Conservation (phyloP, 805 yeast genomes). For the Yamadazyma laniorum region DNA sequence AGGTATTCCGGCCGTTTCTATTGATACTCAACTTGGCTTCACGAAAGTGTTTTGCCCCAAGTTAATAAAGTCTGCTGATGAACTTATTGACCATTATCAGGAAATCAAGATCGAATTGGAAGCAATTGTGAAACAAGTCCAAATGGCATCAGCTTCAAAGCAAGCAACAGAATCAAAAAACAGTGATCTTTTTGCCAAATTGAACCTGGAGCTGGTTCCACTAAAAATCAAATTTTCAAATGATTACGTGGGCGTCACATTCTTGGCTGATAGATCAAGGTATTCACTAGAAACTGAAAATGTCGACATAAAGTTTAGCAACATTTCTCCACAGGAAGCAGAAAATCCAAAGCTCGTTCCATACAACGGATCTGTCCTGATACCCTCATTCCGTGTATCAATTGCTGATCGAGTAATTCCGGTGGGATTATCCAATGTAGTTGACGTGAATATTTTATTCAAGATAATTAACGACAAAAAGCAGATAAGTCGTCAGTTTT, state of each 20-base stretch:
- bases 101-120: neutral
- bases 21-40: slow-evolving; percentile 25
- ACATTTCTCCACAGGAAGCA: slow-evolving; percentile 16
- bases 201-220: slow-evolving; percentile 13
- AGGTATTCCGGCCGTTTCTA: slow-evolving; percentile 14
- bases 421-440: slow-evolving; percentile 39
- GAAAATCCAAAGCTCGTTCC: slow-evolving; percentile 15
- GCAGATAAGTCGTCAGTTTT: slow-evolving; percentile 30
- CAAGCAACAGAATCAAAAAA: neutral
- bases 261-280: slow-evolving; percentile 29
- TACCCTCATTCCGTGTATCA: slow-evolving; percentile 44
- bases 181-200: neutral
- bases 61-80: slow-evolving; percentile 19
- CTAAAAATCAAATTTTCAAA: slow-evolving; percentile 25
- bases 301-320: slow-evolving; percentile 19
- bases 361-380: slow-evolving; percentile 33
- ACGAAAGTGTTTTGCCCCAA: slow-evolving; percentile 29
- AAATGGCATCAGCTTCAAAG: neutral
- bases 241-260: slow-evolving; percentile 37
- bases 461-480: slow-evolving; percentile 36
- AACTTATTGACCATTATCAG: slow-evolving; percentile 5
- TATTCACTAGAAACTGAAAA: slow-evolving; percentile 38
- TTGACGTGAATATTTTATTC: slow-evolving; percentile 46
- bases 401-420: slow-evolving; percentile 39
- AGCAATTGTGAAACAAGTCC: neutral